Base-by-base conservation (phyloP, 192 early-diverging fungal species). In the Coemansia erecta region DNA sequence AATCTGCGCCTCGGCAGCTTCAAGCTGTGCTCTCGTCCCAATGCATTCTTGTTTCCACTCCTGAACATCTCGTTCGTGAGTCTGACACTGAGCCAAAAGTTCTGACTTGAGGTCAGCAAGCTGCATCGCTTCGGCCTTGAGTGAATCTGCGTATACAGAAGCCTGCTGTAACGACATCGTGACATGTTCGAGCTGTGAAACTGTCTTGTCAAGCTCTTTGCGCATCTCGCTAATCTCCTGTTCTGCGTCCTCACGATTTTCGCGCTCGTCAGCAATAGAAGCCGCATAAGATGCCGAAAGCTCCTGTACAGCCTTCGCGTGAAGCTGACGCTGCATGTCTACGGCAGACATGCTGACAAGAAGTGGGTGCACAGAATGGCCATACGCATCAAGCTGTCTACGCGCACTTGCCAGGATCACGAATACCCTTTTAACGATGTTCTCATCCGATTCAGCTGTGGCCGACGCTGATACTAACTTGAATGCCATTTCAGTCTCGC, bases 11-110 rank as follows among this genome's bases (percentile, higher is more conserved):
- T 66, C 56, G 35, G 55, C 61, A 2, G 19, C 40, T 18, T 72
- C 76, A 6, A 69, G 23, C 10, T 39, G 11, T 1, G 26, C 37
- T 4, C 60, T 55, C 5, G 66, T 56, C 2, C 50, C 58, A 1
- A 37, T 21, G 23, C 70, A 72, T 42, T 69, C 70, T 0, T 58
- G 47, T 42, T 64, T 64, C 75, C 75, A 78, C 12, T 66, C 60
- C 0, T 13, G 10, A 0, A 35, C 58, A n/a, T 78, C 68, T 11
- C 26, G 11, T 21, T 70, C 64, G 46, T 47, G 44, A 11, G 31
- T 55, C 19, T 28, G 28, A 13, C 56, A 28, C 33, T 56, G 46
- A 0, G 53, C 10, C n/a, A 53, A 35, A 2, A 56, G 48, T 42
- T 56, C 64, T 4, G 22, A 18, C 22, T 53, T 6, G 1, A 26